Evolutionary conservation across 768 basidiomycete species (phyloP).

Genomic region (Cyathus striatus): DNA sequence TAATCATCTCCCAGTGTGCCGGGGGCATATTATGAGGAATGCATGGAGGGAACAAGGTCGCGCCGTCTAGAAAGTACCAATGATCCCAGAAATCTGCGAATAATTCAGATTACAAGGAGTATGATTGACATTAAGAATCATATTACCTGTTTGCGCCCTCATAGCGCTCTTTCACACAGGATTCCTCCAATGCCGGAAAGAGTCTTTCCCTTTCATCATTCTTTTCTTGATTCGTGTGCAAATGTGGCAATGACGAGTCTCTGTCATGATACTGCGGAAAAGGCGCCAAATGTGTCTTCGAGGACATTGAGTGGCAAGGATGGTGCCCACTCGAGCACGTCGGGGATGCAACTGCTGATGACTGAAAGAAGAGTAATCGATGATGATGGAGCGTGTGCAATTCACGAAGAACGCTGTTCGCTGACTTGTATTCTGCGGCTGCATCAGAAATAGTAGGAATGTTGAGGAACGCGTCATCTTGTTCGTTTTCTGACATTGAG

Average conservation of each 20-base stretch:
- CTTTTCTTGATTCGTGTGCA: not conserved
- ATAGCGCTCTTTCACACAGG: slow-evolving; percentile 52
- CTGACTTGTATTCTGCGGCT: slow-evolving; percentile 46
- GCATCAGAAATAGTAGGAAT: slow-evolving; percentile 3
- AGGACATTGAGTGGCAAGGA: not conserved
- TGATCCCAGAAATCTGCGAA: slow-evolving; percentile 52
- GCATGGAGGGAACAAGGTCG: slow-evolving; percentile 16
- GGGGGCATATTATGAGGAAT: slow-evolving; percentile 1
- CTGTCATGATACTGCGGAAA: too few relatives aligned
- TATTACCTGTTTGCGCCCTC: slow-evolving; percentile 61
- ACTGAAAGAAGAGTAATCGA: slow-evolving; percentile 39
- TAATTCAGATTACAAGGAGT: too few relatives aligned
- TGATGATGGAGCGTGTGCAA: slow-evolving; percentile 67
- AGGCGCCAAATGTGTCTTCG: too few relatives aligned
- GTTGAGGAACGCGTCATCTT: not conserved
- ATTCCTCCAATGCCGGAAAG: slow-evolving; percentile 24
- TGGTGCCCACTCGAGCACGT: slow-evolving; percentile 1
- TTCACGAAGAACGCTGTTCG: slow-evolving; percentile 66
- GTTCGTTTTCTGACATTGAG: slow-evolving; percentile 16
- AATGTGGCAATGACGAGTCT: too few relatives aligned
- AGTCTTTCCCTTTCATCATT: not conserved
- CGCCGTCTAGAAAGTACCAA: slow-evolving; percentile 60
- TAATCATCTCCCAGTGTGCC: slow-evolving; percentile 2
- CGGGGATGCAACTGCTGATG: slow-evolving; percentile 10
- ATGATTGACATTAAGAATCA: too few relatives aligned